A percentile compares a stretch with the other conserved stretches of the same genome.
Conservation (phyloP, 2,329 filamentous ascomycete species). For the Pseudocercospora vitis region DNA sequence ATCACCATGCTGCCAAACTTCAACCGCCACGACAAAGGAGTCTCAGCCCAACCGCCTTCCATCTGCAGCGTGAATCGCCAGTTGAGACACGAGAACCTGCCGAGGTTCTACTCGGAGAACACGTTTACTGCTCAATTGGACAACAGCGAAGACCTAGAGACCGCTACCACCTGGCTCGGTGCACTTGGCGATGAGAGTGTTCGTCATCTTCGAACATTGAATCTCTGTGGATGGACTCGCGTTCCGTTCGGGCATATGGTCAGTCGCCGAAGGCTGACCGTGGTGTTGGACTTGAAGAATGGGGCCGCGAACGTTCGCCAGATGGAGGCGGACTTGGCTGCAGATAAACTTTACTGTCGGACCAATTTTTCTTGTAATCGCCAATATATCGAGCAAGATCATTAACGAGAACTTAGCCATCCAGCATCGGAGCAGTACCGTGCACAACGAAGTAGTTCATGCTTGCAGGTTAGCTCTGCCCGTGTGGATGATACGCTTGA, state of each 20-base stretch:
- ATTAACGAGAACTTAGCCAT: no score
- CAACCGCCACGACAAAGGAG: conserved; percentile 21
- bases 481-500: no score
- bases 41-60: conserved; percentile 25
- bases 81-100: conserved; percentile 26
- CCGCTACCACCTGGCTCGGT: conserved; percentile 25
- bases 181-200: conserved; percentile 27
- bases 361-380: no score
- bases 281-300: conserved; percentile 26
- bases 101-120: conserved; percentile 30
- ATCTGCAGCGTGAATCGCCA: conserved; percentile 27
- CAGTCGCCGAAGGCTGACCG: conserved; percentile 22
- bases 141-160: conserved; percentile 21
- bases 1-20: conserved; percentile 28
- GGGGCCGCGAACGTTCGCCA: conserved; percentile 9
- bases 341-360: conserved; percentile 1
- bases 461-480: no score
- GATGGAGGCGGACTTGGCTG: conserved; percentile 16
- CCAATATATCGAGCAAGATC: no score
- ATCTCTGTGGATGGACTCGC: conserved; percentile 28
- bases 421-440: no score
- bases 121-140: conserved; percentile 30
- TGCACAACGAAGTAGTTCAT: no score
- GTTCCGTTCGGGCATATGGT: conserved; percentile 31
- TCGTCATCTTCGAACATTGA: conserved; percentile 20